Conservation (phyloP, 305 asterid genomes). For the Rubia tinctorum region DNA sequence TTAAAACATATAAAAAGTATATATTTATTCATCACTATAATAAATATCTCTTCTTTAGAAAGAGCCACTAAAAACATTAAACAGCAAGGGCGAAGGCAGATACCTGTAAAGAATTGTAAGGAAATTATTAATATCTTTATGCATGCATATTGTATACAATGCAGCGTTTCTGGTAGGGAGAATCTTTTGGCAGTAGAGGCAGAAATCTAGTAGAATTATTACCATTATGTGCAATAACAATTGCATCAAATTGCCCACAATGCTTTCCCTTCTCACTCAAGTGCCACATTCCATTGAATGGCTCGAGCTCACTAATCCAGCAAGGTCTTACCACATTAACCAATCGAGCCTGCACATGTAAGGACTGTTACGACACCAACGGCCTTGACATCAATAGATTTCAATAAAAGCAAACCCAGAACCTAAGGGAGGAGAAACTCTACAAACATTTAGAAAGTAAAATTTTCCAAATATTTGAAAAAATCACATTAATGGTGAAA, state of each 20-base stretch:
- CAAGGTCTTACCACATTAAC: slow-evolving; percentile 85
- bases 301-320: slow-evolving; percentile 89
- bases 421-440: neutral
- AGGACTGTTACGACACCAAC: slow-evolving; percentile 8
- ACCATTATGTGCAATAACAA: slow-evolving; percentile 98
- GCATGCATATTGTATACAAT: neutral
- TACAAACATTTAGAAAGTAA: neutral
- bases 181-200: neutral
- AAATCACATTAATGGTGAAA: neutral
- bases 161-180: neutral
- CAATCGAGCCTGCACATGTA: slow-evolving; percentile 52
- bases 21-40: neutral
- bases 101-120: neutral
- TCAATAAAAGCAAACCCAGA: neutral
- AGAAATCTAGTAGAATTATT: slow-evolving; percentile 14
- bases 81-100: neutral
- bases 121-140: neutral
- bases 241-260: slow-evolving; percentile 83
- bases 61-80: neutral
- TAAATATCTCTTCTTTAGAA: neutral
- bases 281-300: slow-evolving; percentile 86
- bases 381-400: neutral
- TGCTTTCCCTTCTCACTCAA: slow-evolving; percentile 83
- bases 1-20: neutral
- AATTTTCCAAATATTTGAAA: neutral